Conservation (phyloP, 345 rosid genomes). For the rapeseed (Brassica napus) region DNA sequence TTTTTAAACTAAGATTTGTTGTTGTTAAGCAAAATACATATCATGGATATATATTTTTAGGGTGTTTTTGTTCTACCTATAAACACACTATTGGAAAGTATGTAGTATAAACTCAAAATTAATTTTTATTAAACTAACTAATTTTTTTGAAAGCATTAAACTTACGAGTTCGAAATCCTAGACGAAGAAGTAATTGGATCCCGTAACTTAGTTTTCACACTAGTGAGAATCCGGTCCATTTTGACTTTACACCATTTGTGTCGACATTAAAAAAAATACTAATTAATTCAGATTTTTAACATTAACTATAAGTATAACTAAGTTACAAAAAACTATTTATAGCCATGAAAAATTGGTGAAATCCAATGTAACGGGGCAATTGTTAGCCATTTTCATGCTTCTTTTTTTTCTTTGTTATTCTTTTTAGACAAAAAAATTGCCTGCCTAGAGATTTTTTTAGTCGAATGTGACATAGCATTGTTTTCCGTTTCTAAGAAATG, state of each 20-base stretch:
- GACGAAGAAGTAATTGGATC: conserved; percentile 11
- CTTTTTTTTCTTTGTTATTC: background rate
- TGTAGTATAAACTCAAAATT: background rate
- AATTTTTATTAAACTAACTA: background rate
- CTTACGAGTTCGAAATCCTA: background rate
- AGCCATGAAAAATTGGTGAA: conserved; percentile 14
- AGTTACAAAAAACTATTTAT: background rate
- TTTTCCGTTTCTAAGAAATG: background rate
- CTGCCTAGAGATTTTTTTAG: background rate
- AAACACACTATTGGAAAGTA: background rate
- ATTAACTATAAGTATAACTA: background rate
- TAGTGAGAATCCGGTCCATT: conserved; percentile 2
- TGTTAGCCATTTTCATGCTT: background rate
- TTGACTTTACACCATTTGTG: background rate
- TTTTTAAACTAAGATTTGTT: background rate
- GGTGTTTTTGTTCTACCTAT: background rate
- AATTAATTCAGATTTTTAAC: background rate
- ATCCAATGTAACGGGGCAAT: background rate
- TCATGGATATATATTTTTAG: background rate
- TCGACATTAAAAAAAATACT: conserved; percentile 4
- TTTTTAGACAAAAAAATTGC: background rate
- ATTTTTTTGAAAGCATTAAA: background rate
- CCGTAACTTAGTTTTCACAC: background rate
- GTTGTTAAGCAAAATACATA: background rate
- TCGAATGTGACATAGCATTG: background rate